Evolutionary conservation across 2,329 filamentous ascomycete species (phyloP).

Genomic region (Cercospora citrullina): DNA sequence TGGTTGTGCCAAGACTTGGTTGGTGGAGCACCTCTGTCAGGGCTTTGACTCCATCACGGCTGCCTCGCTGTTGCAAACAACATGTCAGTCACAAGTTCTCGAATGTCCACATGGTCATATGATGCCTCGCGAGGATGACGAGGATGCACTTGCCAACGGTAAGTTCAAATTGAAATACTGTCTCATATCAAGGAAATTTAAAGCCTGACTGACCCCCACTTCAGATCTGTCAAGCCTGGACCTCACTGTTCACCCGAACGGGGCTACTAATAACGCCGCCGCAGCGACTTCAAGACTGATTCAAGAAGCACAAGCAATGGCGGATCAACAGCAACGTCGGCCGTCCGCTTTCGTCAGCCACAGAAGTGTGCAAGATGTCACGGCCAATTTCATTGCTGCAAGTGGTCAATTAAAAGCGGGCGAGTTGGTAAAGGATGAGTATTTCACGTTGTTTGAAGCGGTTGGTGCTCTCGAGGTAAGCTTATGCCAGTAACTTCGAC

Average conservation of each 20-base stretch:
- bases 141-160: not conserved
- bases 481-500: slow-evolving; percentile 15
- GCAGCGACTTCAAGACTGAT: slow-evolving; percentile 22
- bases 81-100: not conserved
- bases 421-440: slow-evolving; percentile 87
- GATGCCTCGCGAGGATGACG: not conserved
- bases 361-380: slow-evolving; percentile 37
- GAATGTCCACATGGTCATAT: not conserved
- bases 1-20: not conserved
- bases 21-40: not conserved
- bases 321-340: not conserved
- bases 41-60: not conserved
- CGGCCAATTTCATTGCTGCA: slow-evolving; percentile 38
- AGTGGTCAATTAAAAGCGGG: slow-evolving; percentile 64
- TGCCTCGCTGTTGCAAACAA: not conserved
- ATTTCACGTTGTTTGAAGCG: slow-evolving; percentile 90
- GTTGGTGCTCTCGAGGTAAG: slow-evolving; percentile 82
- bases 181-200: not conserved
- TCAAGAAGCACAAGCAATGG: slow-evolving; percentile 32
- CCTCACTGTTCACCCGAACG: not conserved
- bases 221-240: not conserved
- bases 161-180: not conserved
- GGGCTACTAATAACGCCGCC: not conserved
- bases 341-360: not conserved
- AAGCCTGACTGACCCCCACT: not conserved